These are phyloP conservation scores for Withania somnifera DNA, from an alignment of 305 asterid species.

Conservation along the genomic window DNA sequence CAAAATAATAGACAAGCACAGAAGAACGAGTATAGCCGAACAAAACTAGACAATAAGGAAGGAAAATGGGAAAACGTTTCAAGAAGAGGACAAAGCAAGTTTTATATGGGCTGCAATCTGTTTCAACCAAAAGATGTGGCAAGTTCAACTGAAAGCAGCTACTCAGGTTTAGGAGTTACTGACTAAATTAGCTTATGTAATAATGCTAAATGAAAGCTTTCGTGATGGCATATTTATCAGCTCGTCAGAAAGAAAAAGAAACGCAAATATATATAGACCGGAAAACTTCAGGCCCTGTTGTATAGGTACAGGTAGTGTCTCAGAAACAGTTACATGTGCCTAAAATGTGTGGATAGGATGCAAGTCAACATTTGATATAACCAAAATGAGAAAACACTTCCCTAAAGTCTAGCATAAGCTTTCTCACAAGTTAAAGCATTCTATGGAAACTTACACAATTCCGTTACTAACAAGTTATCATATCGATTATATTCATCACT, in stretches of 20 bases:
- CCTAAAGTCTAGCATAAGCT: background rate
- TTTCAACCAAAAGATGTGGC: background rate
- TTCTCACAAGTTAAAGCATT: background rate
- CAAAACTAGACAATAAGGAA: background rate
- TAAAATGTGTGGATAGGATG: background rate
- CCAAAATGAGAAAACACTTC: background rate
- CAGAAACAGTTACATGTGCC: background rate
- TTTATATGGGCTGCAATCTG: background rate
- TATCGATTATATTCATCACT: background rate
- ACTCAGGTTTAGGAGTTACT: background rate
- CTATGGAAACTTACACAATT: no score
- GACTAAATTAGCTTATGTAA: background rate
- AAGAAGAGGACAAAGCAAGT: background rate
- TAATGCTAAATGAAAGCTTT: background rate
- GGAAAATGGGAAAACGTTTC: background rate
- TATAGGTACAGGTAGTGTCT: background rate
- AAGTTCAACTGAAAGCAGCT: background rate
- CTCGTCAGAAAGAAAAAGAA: background rate
- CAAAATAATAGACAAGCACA: background rate
- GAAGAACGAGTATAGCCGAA: background rate
- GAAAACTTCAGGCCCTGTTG: background rate
- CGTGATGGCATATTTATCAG: background rate
- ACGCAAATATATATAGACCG: background rate
- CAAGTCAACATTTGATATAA: background rate
- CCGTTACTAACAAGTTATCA: background rate